Evolutionary conservation across 345 rosid species (phyloP).

Genomic region (Eucalyptus regnans): DNA sequence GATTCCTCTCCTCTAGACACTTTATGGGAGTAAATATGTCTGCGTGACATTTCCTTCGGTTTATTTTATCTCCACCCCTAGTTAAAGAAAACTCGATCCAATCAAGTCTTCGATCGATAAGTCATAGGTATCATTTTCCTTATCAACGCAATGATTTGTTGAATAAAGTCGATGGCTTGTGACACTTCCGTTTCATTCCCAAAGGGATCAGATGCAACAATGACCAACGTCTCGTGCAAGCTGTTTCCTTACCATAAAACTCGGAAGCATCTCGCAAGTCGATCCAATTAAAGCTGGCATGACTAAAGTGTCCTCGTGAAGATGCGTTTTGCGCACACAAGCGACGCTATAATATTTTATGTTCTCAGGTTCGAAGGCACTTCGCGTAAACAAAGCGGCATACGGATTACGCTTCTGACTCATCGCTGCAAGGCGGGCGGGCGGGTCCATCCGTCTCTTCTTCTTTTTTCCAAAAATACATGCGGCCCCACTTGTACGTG

Average conservation of each 20-base stretch:
- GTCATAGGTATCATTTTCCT: neutral
- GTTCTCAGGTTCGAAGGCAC: neutral
- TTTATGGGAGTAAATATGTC: neutral
- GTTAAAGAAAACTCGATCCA: neutral
- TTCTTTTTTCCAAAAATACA: neutral
- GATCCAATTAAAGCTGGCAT: neutral
- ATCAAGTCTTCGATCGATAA: neutral
- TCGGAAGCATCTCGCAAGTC: neutral
- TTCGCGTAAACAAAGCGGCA: neutral
- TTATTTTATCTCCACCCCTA: neutral
- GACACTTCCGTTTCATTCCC: neutral
- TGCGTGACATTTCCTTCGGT: neutral
- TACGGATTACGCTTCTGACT: neutral
- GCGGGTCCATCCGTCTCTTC: neutral
- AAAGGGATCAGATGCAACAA: neutral
- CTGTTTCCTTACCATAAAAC: neutral
- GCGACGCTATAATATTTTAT: neutral
- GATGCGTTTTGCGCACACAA: neutral
- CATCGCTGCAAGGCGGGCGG: neutral
- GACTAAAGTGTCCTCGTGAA: neutral
- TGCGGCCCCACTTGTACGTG: neutral
- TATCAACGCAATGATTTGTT: neutral
- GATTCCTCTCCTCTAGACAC: neutral
- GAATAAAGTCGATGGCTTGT: neutral
- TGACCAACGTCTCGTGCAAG: neutral